These are phyloP conservation scores for Salix viminalis DNA, from an alignment of 345 rosid species.

Conservation along the genomic window DNA sequence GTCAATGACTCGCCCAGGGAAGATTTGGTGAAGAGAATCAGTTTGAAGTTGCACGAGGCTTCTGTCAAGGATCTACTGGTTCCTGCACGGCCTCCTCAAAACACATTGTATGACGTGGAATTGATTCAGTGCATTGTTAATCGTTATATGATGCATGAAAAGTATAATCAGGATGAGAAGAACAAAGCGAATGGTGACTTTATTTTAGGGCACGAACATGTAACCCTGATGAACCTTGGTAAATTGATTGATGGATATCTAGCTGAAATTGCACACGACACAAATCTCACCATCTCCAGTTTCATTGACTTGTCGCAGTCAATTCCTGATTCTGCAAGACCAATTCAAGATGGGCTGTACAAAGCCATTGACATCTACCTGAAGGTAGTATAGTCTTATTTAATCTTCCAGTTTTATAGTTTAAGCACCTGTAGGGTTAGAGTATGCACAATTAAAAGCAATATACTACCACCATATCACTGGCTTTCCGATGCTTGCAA, in stretches of 20 bases:
- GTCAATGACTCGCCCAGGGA: slow-evolving; percentile 48
- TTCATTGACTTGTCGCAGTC: slow-evolving; percentile 52
- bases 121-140: slow-evolving; percentile 53
- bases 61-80: slow-evolving; percentile 62
- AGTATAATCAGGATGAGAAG: slow-evolving; percentile 31
- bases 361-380: slow-evolving; percentile 76
- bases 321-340: slow-evolving; percentile 70
- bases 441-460: neutral
- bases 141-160: slow-evolving; percentile 43
- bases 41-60: slow-evolving; percentile 68
- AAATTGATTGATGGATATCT: slow-evolving; percentile 70
- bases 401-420: neutral
- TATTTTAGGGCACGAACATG: slow-evolving; percentile 36
- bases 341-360: slow-evolving; percentile 70
- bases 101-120: slow-evolving; percentile 56
- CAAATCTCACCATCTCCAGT: slow-evolving; percentile 41
- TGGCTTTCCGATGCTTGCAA: neutral
- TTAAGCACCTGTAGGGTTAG: neutral
- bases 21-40: slow-evolving; percentile 50
- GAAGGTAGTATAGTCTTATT: slow-evolving; percentile 40
- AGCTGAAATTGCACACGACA: slow-evolving; percentile 47
- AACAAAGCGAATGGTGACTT: slow-evolving; percentile 34
- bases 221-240: slow-evolving; percentile 56
- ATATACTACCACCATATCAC: neutral
- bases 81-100: slow-evolving; percentile 42